Conservation (phyloP, 805 yeast species). For the Metschnikowia sp. region DNA sequence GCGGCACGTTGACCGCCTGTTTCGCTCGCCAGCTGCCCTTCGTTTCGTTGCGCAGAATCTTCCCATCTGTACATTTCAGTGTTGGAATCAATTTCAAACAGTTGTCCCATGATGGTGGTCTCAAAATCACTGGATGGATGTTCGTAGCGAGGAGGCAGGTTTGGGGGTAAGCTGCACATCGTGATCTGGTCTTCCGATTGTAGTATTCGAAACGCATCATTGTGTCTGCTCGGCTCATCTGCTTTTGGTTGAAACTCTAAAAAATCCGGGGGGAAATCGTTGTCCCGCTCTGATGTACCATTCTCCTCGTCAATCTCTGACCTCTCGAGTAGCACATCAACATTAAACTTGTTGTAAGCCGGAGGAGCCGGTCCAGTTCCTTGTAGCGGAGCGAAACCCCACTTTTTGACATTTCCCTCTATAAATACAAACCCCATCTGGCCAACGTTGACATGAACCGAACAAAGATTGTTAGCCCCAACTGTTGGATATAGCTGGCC, state of each 20-base stretch:
- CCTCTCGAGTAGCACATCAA: conserved; percentile 73
- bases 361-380: conserved; percentile 95
- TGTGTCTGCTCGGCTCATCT: background rate
- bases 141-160: conserved; percentile 39
- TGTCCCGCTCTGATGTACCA: conserved; percentile 41
- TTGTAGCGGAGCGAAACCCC: conserved; percentile 92
- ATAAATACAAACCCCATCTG: conserved; percentile 86
- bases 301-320: conserved; percentile 51
- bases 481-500: conserved; percentile 77
- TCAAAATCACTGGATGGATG: background rate
- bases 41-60: too few relatives aligned
- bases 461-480: conserved; percentile 80
- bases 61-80: too few relatives aligned
- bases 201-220: conserved; percentile 39
- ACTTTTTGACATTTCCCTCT: conserved; percentile 89
- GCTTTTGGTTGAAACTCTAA: conserved; percentile 32
- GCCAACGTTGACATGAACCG: conserved; percentile 86
- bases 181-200: conserved; percentile 41
- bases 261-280: conserved; percentile 57
- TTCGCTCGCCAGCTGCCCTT: too few relatives aligned
- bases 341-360: conserved; percentile 74
- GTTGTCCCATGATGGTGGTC: too few relatives aligned
- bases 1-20: too few relatives aligned
- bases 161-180: conserved; percentile 34
- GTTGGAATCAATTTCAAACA: background rate